These are phyloP conservation scores for Rubia yunnanensis DNA, from an alignment of 257 asterid species.

Conservation along the genomic window DNA sequence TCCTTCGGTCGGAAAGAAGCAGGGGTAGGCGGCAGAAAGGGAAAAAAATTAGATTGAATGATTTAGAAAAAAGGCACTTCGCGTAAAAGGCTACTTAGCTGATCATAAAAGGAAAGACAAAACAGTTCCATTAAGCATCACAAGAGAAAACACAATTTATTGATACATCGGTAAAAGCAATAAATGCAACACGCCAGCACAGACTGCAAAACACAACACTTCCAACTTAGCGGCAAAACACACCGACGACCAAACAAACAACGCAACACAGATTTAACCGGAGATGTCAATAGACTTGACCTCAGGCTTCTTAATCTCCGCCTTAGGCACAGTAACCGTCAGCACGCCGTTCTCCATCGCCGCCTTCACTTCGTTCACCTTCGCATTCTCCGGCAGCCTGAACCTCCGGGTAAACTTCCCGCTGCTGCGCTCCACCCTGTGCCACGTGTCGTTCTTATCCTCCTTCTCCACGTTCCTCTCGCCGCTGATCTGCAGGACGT, in stretches of 20 bases:
- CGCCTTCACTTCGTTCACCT: slow-evolving; percentile 10
- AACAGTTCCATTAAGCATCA: too few relatives aligned
- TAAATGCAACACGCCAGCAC: not conserved
- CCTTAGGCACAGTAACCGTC: slow-evolving; percentile 14
- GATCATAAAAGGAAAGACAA: too few relatives aligned
- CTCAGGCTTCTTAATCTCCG: slow-evolving; percentile 12
- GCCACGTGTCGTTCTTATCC: slow-evolving; percentile 17
- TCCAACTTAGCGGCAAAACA: not conserved
- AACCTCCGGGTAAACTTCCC: slow-evolving; percentile 16
- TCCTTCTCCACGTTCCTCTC: slow-evolving; percentile 22
- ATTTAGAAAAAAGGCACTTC: too few relatives aligned
- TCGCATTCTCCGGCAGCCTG: slow-evolving; percentile 14
- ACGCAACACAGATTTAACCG: slow-evolving; percentile 1
- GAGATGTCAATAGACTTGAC: slow-evolving; percentile 16
- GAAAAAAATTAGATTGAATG: too few relatives aligned
- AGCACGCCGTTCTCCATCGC: slow-evolving; percentile 15
- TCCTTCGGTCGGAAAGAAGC: too few relatives aligned
- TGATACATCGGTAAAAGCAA: too few relatives aligned
- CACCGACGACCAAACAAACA: not conserved
- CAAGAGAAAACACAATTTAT: too few relatives aligned
- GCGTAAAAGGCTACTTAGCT: too few relatives aligned
- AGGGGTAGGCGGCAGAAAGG: too few relatives aligned
- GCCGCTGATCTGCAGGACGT: slow-evolving; percentile 13
- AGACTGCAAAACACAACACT: not conserved
- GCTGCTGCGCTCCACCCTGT: slow-evolving; percentile 16